These are phyloP conservation scores for Pholiota microspora DNA, from an alignment of 768 basidiomycete species.

Conservation along the genomic window DNA sequence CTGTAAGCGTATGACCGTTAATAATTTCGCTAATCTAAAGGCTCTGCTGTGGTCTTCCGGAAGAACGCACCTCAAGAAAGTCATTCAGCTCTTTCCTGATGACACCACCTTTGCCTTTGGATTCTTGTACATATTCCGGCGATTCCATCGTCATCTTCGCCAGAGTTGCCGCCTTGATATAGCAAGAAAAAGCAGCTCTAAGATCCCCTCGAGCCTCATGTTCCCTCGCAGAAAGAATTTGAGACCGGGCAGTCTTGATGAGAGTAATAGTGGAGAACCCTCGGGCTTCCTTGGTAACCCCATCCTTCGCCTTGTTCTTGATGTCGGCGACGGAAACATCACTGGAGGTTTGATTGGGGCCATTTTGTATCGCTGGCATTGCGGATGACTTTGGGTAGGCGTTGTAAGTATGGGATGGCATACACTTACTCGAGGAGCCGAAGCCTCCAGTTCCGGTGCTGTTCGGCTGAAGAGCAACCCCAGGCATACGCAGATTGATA, in stretches of 20 bases:
- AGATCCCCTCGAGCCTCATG: conserved; percentile 59
- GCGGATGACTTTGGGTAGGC: conserved; percentile 19
- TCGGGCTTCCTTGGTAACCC: conserved; percentile 49
- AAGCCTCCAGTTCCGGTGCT: conserved; percentile 23
- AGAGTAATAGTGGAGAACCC: conserved; percentile 61
- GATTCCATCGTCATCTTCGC: conserved; percentile 59
- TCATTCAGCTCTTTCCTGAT: conserved; percentile 63
- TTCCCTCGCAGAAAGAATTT: conserved; percentile 50
- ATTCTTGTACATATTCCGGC: conserved; percentile 53
- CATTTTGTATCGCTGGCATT: conserved; percentile 23
- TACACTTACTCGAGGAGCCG: conserved; percentile 28
- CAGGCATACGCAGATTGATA: conserved; percentile 26
- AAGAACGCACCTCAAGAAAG: conserved; percentile 57
- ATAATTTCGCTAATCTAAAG: conserved; percentile 3
- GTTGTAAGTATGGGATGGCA: conserved; percentile 16
- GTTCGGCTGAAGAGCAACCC: conserved; percentile 23
- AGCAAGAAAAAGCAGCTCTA: conserved; percentile 55
- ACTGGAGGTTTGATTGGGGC: conserved; percentile 22
- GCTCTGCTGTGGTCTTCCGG: neutral
- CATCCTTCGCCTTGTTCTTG: conserved; percentile 42
- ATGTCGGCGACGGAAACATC: conserved; percentile 41
- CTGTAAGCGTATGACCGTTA: conserved; percentile 18
- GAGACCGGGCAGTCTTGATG: conserved; percentile 60
- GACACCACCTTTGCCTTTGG: conserved; percentile 44
- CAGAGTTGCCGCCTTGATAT: conserved; percentile 61